phyloP scores from a whole-genome alignment of 2,329 filamentous ascomycete genomes.

The Decorospora gaudefroyi region DNA sequence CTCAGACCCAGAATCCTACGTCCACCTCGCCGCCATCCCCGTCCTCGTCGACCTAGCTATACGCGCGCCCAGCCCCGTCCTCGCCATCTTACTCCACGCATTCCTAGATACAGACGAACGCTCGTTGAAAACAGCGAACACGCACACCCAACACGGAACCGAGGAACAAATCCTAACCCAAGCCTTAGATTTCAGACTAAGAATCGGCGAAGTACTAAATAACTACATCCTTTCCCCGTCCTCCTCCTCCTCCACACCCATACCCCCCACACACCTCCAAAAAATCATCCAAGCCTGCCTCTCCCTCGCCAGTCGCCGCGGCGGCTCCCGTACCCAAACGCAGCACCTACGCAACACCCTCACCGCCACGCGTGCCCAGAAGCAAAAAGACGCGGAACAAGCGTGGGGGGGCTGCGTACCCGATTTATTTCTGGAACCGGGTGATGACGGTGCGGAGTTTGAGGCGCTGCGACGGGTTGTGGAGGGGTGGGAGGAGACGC shows the following conservation, averaged over 20 bases:
- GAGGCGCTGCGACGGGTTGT: constrained; percentile 63
- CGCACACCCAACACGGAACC: constrained; percentile 36
- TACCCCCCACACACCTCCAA: too few species aligned
- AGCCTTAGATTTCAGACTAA: constrained; percentile 66
- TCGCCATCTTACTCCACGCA: constrained; percentile 66
- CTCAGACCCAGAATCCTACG: constrained; percentile 70
- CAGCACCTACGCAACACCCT: constrained; percentile 61
- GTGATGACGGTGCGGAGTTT: constrained; percentile 48
- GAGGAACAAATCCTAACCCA: too few species aligned
- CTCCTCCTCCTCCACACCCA: too few species aligned
- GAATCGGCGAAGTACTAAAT: constrained; percentile 63
- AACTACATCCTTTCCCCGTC: too few species aligned
- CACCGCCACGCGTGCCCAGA: constrained; percentile 54
- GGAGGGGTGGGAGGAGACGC: constrained; percentile 68
- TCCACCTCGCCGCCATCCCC: constrained; percentile 70
- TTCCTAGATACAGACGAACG: constrained; percentile 66
- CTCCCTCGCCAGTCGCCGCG: constrained; percentile 66
- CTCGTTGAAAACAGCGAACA: too few species aligned
- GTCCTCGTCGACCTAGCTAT: constrained; percentile 65
- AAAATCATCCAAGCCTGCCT: constrained; percentile 63
- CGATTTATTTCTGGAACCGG: constrained; percentile 40
- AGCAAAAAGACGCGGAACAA: constrained; percentile 56
- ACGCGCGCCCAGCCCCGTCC: constrained; percentile 65
- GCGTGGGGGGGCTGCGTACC: constrained; percentile 60
- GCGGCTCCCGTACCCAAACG: constrained; percentile 64